Base-by-base conservation (phyloP, 768 basidiomycete genomes). In the Polyporus arcularius region DNA sequence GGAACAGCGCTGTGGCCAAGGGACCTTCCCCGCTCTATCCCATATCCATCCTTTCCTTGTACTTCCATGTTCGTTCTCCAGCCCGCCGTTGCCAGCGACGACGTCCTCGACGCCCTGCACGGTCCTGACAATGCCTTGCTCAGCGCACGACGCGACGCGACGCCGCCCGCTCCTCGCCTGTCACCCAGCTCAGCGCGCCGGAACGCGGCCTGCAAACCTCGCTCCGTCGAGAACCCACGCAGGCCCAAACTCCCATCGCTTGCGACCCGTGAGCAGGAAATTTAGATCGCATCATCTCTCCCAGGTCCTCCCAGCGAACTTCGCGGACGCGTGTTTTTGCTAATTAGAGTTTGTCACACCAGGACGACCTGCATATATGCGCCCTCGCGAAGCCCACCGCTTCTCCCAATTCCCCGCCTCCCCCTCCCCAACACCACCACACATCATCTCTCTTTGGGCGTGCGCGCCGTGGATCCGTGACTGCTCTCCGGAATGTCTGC, bases 401-500 rank as follows among this genome's bases (percentile, higher is more conserved):
- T 35, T 40, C 54, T 18, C 39, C 45, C n/a, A 9, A n/a, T 41
- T 47, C 30, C 53, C 48, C 45, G n/a, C 50, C 48, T 55, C 16
- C 49, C n/a, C 32, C 43, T 31, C 47, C 47, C 52, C 21, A 53
- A 53, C 61, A n/a, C 61, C 57, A 47, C 40, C 61, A 21, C n/a
- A 28, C n/a, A 15, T 28, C 50, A 45, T 54, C 10, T 21, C 28
- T 38, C 21, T 31, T 56, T 46, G 38, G 42, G 53, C 55, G 21
- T 30, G 39, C 49, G 62, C 58, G 35, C 50, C 31, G 38, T 66
- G 40, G 58, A 63, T 62, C 61, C 61, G 53, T 58, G 53, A 62
- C 57, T 58, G 56, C 60, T 62, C 56, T 55, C 55, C 61, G 51
- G 53, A 57, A 63, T 63, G 62, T 63, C 62, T 32, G 28, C 58